phyloP scores from a whole-genome alignment of 2,329 filamentous ascomycete species.

The Epichloe festucae region DNA sequence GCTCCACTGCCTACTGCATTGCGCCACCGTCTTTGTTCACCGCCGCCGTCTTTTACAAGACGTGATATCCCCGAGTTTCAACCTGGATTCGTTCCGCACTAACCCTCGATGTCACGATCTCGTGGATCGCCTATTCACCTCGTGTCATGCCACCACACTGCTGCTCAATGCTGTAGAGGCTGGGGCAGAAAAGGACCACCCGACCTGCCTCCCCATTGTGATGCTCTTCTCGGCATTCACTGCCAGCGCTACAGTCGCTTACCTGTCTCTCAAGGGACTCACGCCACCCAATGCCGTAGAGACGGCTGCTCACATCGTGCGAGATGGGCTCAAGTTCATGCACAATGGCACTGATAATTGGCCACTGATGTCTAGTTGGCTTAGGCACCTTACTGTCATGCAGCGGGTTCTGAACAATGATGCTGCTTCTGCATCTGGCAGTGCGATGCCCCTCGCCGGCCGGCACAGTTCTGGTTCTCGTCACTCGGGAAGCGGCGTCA shows the following conservation, averaged over 20 bases:
- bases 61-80: slow-evolving; percentile 39
- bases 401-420: slow-evolving; percentile 45
- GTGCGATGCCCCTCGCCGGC: neutral
- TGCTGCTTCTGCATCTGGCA: slow-evolving; percentile 23
- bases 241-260: slow-evolving; percentile 46
- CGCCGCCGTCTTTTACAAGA: slow-evolving; percentile 45
- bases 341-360: slow-evolving; percentile 45
- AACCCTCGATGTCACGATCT: slow-evolving; percentile 37
- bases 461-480: slow-evolving; percentile 20
- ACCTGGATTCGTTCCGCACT: slow-evolving; percentile 39
- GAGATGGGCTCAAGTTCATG: slow-evolving; percentile 46
- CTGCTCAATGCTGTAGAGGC: slow-evolving; percentile 42
- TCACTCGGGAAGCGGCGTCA: slow-evolving; percentile 23
- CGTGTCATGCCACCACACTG: slow-evolving; percentile 45
- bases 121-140: slow-evolving; percentile 43
- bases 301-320: slow-evolving; percentile 43
- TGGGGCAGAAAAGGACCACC: slow-evolving; percentile 42
- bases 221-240: slow-evolving; percentile 52
- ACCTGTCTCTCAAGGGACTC: slow-evolving; percentile 48
- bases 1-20: slow-evolving; percentile 49
- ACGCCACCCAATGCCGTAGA: slow-evolving; percentile 43
- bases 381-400: slow-evolving; percentile 48
- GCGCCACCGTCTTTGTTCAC: slow-evolving; percentile 47
- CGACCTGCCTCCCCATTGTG: slow-evolving; percentile 49
- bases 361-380: slow-evolving; percentile 47